Evolutionary conservation across 2,329 filamentous ascomycete species (phyloP), one percentile per base, ranked within the genome.

Genomic region (Verticillium dahliae): DNA sequence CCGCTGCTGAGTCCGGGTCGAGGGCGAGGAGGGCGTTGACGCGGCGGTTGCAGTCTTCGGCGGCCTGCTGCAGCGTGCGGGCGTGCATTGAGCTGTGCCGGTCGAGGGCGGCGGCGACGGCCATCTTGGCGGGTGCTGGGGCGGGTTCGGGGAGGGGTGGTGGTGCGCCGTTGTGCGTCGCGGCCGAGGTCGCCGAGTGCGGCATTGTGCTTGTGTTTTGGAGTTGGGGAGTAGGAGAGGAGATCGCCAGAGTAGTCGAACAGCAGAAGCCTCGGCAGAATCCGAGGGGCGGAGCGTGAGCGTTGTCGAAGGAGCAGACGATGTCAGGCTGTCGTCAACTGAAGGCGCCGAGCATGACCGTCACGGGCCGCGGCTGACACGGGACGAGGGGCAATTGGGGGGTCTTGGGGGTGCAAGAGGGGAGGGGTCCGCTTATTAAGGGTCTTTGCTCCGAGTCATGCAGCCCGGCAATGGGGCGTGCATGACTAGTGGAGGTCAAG

Each of bases 21-120:
- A 86, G 81, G 56, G 78, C 78, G 61, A 96, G 79, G 70, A 96
- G 92, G 31, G 80, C 78, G 57, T 84, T 77, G 63, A 96, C 27
- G n/a, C 41, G 41, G n/a, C 41, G 41, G 41, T 50, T 27, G 41
- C 41, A 50, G 41, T 50, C 41, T 50, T 50, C 41, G 41, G 41
- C 41, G 41, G 41, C 41, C 11, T 50, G 41, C 11, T 50, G 41
- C n/a, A 50, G 41, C n/a, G 41, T 50, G 15, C 41, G 41, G 9
- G 15, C n/a, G 4, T 15, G 41, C 41, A 50, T 50, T 6, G 41
- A 50, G 41, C n/a, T 9, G n/a, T 18, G 41, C 18, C 18, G 18
- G 18, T 22, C 18, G 15, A n/a, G 18, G 41, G 15, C 15, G 41
- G n/a, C n/a, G n/a, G 15, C 41, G 41, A 22, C 6, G 6, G 41